phyloP scores from a whole-genome alignment of 1,284 basidiomycete species.

The Rhodofomes roseus region DNA sequence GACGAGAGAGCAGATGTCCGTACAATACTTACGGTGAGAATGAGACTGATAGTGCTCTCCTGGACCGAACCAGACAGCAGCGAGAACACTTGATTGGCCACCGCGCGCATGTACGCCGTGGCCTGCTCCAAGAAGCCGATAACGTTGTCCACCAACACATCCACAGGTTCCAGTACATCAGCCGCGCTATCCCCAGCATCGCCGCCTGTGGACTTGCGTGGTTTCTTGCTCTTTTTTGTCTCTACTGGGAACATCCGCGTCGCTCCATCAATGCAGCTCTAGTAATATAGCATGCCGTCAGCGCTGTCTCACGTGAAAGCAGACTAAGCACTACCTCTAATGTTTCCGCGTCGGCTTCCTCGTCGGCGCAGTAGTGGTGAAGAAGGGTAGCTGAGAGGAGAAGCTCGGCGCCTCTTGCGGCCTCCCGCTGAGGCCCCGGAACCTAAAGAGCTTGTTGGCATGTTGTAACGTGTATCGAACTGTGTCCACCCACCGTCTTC shows the following conservation, averaged over 20 bases:
- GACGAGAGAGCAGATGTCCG: conserved; percentile 2
- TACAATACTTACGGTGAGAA: conserved; percentile 67
- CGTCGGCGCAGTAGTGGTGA: conserved; percentile 61
- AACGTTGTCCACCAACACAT: conserved; percentile 84
- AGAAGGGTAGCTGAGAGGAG: conserved; percentile 68
- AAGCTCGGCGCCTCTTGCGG: conserved; percentile 65
- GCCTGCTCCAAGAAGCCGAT: conserved; percentile 88
- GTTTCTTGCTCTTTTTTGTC: conserved; percentile 41
- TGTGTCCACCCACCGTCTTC: conserved; percentile 36
- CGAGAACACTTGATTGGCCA: conserved; percentile 82
- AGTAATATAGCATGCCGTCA: conserved; percentile 5
- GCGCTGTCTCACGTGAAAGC: conserved; percentile 1
- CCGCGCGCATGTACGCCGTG: conserved; percentile 76
- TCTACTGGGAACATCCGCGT: conserved; percentile 44
- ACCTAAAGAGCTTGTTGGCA: conserved; percentile 31
- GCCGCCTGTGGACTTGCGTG: conserved; percentile 34
- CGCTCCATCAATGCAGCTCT: conserved; percentile 43
- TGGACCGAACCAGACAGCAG: conserved; percentile 70
- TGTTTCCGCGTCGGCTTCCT: conserved; percentile 46
- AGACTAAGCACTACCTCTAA: conserved; percentile 52
- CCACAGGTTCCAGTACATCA: conserved; percentile 60
- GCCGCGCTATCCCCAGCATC: conserved; percentile 31
- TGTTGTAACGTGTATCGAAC: not conserved
- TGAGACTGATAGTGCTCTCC: conserved; percentile 76
- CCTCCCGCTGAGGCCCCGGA: conserved; percentile 45